Conservation (phyloP, 148 eudicot species). For the Spergularia bocconei region DNA sequence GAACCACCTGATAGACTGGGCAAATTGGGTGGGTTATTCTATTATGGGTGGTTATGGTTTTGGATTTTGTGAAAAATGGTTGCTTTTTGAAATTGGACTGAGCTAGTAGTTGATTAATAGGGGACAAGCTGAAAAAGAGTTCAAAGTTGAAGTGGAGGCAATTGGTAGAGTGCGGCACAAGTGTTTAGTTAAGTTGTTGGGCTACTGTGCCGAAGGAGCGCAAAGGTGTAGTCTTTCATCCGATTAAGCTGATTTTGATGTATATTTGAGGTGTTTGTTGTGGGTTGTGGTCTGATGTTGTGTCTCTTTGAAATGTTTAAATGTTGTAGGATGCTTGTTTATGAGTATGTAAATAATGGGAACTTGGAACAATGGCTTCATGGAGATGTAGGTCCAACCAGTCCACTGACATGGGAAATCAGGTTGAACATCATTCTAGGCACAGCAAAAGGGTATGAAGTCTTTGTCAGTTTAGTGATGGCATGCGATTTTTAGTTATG, state of each 20-base stretch:
- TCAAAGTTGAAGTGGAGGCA: slow-evolving; percentile 68
- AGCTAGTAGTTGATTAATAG: slow-evolving; percentile 26
- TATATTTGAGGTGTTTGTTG: not conserved
- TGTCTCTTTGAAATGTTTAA: not conserved
- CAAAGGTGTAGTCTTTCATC: slow-evolving; percentile 40
- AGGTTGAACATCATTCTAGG: slow-evolving; percentile 66
- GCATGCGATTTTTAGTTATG: not conserved
- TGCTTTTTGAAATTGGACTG: slow-evolving; percentile 4
- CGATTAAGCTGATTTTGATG: not conserved
- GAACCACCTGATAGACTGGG: too few species aligned
- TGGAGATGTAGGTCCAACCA: slow-evolving; percentile 65
- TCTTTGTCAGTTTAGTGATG: not conserved
- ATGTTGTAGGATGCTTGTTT: slow-evolving; percentile 49
- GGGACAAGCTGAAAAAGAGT: slow-evolving; percentile 75
- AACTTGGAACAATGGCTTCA: slow-evolving; percentile 87
- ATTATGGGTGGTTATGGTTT: not conserved
- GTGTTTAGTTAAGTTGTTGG: slow-evolving; percentile 59
- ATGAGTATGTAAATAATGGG: slow-evolving; percentile 73
- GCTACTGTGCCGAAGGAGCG: slow-evolving; percentile 76
- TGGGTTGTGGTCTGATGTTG: not conserved
- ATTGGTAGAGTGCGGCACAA: slow-evolving; percentile 71
- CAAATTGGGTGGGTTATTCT: not conserved
- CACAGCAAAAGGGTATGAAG: slow-evolving; percentile 62
- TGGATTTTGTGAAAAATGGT: not conserved
- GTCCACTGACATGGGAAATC: slow-evolving; percentile 80